These are phyloP conservation scores for Pseudogymnoascus sp. DNA, from an alignment of 2,329 filamentous ascomycete genomes.

Conservation along the genomic window DNA sequence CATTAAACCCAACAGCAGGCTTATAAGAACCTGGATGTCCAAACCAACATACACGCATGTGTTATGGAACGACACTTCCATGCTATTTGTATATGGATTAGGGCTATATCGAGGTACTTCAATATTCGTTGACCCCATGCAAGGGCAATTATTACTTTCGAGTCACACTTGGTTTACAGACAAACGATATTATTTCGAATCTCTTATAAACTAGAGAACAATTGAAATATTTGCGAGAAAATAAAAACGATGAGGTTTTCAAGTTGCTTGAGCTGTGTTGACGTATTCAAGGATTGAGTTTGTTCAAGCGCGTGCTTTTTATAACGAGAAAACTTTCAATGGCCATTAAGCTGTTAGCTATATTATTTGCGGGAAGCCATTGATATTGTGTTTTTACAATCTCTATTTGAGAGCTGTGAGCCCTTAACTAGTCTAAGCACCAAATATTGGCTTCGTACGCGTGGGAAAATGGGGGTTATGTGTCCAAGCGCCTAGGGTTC, in stretches of 20 bases:
- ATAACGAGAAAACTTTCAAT: neutral
- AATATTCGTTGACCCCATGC: neutral
- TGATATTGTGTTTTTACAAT: neutral
- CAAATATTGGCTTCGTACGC: neutral
- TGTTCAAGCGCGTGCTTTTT: neutral
- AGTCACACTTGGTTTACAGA: too few species aligned
- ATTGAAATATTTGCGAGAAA: too few species aligned
- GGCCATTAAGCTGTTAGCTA: neutral
- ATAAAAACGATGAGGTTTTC: neutral
- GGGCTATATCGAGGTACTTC: neutral
- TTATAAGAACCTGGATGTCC: neutral
- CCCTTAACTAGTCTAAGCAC: neutral
- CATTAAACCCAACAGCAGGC: neutral
- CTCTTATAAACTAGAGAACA: neutral
- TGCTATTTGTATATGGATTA: neutral
- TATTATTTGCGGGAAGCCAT: neutral
- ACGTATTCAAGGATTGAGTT: neutral
- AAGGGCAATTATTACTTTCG: neutral
- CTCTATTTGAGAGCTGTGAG: neutral
- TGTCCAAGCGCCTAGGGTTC: neutral
- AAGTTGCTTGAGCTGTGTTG: neutral
- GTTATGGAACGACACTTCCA: neutral
- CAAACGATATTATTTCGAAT: neutral
- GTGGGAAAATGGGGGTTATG: neutral
- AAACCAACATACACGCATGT: neutral